phyloP scores from a whole-genome alignment of 2,329 filamentous ascomycete species.

The Phyllosticta paracitricarpa region DNA sequence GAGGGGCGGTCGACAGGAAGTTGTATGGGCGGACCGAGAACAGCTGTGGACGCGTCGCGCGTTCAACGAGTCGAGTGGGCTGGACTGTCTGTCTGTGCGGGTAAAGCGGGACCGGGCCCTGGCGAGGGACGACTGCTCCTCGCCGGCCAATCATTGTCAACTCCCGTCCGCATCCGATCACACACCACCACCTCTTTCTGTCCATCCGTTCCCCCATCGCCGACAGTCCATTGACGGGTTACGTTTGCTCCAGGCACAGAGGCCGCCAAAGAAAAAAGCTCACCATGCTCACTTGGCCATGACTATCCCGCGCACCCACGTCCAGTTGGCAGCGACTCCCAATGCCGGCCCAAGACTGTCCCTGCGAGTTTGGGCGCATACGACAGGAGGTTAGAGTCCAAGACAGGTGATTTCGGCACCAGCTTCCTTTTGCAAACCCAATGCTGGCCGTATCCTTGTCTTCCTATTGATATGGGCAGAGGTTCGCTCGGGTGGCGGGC shows the following conservation, averaged over 20 bases:
- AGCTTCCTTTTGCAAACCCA: not conserved
- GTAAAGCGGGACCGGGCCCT: not conserved
- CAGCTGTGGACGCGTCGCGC: not conserved
- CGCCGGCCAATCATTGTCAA: too few relatives aligned
- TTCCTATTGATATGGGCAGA: not conserved
- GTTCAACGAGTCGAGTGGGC: not conserved
- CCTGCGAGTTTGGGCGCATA: not conserved
- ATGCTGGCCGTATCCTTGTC: not conserved
- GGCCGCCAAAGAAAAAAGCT: too few relatives aligned
- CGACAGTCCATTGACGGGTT: too few relatives aligned
- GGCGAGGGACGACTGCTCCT: not conserved
- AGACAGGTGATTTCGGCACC: not conserved
- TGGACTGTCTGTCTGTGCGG: not conserved
- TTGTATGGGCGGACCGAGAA: not conserved
- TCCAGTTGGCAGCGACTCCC: not conserved
- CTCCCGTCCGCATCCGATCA: too few relatives aligned
- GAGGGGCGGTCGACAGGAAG: not conserved
- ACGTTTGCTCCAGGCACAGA: too few relatives aligned
- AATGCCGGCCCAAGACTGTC: not conserved
- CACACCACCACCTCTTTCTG: too few relatives aligned
- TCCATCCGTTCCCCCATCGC: too few relatives aligned
- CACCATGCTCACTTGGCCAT: too few relatives aligned
- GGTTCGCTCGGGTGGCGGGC: not conserved
- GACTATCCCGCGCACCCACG: not conserved
- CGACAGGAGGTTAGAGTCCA: not conserved